Evolutionary conservation across 768 basidiomycete species (phyloP).

Genomic region (Chiua virens): DNA sequence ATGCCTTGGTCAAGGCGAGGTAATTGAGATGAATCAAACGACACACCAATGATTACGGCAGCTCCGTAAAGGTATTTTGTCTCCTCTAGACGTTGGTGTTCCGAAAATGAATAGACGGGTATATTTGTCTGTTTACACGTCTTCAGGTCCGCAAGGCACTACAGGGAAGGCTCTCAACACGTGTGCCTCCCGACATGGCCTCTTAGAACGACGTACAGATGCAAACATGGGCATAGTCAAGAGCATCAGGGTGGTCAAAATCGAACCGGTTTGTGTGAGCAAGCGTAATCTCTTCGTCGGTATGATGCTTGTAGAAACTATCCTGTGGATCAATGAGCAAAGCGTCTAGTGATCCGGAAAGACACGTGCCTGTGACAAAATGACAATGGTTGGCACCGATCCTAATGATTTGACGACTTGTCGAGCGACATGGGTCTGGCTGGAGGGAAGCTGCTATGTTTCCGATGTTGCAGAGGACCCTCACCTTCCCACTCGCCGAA

Average conservation of each 20-base stretch:
- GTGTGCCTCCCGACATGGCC: background rate
- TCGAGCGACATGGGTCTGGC: conserved; percentile 80
- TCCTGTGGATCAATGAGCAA: conserved; percentile 50
- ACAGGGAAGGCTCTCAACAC: background rate
- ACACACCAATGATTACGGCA: conserved; percentile 79
- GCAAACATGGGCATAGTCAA: conserved; percentile 90
- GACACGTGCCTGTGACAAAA: conserved; percentile 74
- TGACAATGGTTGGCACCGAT: conserved; percentile 85
- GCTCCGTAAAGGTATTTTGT: conserved; percentile 92
- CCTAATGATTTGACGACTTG: conserved; percentile 79
- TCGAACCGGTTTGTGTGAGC: conserved; percentile 82
- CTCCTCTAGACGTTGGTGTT: conserved; percentile 80
- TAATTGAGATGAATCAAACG: background rate
- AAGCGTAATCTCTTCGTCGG: conserved; percentile 74
- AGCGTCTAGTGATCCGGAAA: background rate
- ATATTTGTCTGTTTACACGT: conserved; percentile 82
- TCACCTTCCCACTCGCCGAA: conserved; percentile 84
- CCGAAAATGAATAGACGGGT: conserved; percentile 90
- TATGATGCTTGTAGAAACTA: conserved; percentile 88
- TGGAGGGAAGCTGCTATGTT: conserved; percentile 1
- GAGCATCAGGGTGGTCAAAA: conserved; percentile 90
- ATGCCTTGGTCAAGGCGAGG: background rate
- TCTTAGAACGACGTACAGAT: conserved; percentile 46
- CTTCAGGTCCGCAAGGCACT: conserved; percentile 89
- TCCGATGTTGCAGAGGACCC: conserved; percentile 8